Evolutionary conservation across 768 basidiomycete genomes (phyloP).

Genomic region (Lyophyllum atratum): DNA sequence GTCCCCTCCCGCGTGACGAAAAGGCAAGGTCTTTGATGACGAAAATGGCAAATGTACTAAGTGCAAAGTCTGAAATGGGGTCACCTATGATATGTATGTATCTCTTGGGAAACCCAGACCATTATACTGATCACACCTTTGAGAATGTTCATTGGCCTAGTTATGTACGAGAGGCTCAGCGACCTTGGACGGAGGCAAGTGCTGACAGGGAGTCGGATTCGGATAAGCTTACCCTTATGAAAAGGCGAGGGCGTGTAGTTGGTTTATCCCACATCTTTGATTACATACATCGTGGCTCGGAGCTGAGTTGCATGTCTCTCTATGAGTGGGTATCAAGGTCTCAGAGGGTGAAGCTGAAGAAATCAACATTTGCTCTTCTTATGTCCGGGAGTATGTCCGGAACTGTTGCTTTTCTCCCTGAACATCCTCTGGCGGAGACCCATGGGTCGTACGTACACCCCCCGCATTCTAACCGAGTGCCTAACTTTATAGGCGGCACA

Average conservation of each 20-base stretch:
- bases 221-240: slow-evolving; percentile 23
- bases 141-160: slow-evolving; percentile 31
- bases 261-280: slow-evolving; percentile 31
- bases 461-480: not conserved
- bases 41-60: slow-evolving; percentile 38
- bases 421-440: slow-evolving; percentile 24
- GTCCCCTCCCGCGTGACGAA: slow-evolving; percentile 10
- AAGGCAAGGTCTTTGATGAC: slow-evolving; percentile 32
- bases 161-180: slow-evolving; percentile 27
- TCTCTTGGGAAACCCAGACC: slow-evolving; percentile 35
- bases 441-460: slow-evolving; percentile 13
- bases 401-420: slow-evolving; percentile 10
- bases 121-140: slow-evolving; percentile 39
- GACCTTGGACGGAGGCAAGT: slow-evolving; percentile 14
- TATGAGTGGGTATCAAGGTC: slow-evolving; percentile 28
- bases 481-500: not conserved
- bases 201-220: not conserved
- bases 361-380: slow-evolving; percentile 1
- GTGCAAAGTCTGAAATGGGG: slow-evolving; percentile 36
- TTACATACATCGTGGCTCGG: slow-evolving; percentile 28
- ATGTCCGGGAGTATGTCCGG: no score
- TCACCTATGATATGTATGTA: slow-evolving; percentile 37
- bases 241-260: slow-evolving; percentile 17
- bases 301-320: slow-evolving; percentile 17
- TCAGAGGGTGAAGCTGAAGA: slow-evolving; percentile 12